These are phyloP conservation scores for Cardiospermum halicacabum DNA, from an alignment of 345 rosid species.

Conservation along the genomic window DNA sequence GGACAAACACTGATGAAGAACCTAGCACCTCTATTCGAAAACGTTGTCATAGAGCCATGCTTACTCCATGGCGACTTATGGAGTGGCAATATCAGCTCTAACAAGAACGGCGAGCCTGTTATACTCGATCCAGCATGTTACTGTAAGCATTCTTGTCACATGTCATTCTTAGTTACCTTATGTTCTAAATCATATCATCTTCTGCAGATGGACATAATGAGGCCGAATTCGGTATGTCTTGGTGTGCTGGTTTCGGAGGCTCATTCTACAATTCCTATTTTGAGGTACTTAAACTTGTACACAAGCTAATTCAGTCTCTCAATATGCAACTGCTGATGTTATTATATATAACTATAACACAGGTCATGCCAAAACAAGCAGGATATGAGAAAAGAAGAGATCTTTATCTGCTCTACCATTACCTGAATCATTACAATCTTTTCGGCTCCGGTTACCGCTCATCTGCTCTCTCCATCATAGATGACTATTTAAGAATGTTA, in stretches of 20 bases:
- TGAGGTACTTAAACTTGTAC: constrained; percentile 40
- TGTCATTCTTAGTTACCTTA: background rate
- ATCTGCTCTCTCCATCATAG: constrained; percentile 72
- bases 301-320: background rate
- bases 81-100: constrained; percentile 91
- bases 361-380: constrained; percentile 85
- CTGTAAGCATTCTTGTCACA: constrained; percentile 37
- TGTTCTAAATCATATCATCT: background rate
- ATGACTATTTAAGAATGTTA: constrained; percentile 57
- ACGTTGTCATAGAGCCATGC: constrained; percentile 63
- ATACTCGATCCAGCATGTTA: constrained; percentile 97
- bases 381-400: constrained; percentile 85
- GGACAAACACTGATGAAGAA: constrained; percentile 69
- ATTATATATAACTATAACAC: too few species aligned
- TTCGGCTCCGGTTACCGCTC: constrained; percentile 88
- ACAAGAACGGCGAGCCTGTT: constrained; percentile 75
- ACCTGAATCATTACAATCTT: constrained; percentile 88
- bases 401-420: constrained; percentile 74
- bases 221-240: constrained; percentile 96
- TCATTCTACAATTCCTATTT: constrained; percentile 78
- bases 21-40: constrained; percentile 72
- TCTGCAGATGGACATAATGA: constrained; percentile 79
- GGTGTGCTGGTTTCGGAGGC: constrained; percentile 92
- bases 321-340: background rate
- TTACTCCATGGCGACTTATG: constrained; percentile 95